Evolutionary conservation across 2,329 filamentous ascomycete species (phyloP).

Genomic region (Hypoxylon sp.): DNA sequence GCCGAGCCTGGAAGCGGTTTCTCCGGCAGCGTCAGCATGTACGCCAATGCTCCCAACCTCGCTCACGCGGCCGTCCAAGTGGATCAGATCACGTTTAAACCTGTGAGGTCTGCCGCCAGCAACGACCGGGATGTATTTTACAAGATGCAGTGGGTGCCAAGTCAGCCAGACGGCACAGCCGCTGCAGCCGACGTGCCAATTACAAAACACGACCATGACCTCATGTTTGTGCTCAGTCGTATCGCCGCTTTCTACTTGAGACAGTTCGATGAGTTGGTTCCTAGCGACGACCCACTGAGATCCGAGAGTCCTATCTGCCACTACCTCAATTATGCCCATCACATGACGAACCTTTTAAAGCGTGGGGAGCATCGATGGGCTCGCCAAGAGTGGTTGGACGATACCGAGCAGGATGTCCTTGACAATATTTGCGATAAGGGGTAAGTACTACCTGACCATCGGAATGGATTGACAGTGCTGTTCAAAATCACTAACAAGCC

Average conservation of each 20-base stretch:
- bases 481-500: too few species aligned
- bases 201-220: neutral
- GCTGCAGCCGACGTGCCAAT: conserved; percentile 5
- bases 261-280: conserved; percentile 21
- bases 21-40: neutral
- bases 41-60: neutral
- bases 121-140: neutral
- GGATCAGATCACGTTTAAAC: too few species aligned
- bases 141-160: conserved; percentile 9
- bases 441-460: too few species aligned
- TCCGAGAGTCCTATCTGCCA: conserved; percentile 1
- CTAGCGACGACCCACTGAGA: conserved; percentile 11
- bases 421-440: too few species aligned
- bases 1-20: neutral
- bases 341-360: conserved; percentile 17
- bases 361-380: conserved; percentile 17
- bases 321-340: conserved; percentile 28
- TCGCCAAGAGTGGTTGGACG: too few species aligned
- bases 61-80: neutral
- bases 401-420: too few species aligned
- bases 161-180: conserved; percentile 1
- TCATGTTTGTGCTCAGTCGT: conserved; percentile 7
- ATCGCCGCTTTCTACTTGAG: conserved; percentile 27
- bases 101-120: too few species aligned
- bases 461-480: too few species aligned